Evolutionary conservation across 805 yeast species (phyloP), one percentile per base, ranked within the genome.

Genomic region (Lachancea quebecensis): DNA sequence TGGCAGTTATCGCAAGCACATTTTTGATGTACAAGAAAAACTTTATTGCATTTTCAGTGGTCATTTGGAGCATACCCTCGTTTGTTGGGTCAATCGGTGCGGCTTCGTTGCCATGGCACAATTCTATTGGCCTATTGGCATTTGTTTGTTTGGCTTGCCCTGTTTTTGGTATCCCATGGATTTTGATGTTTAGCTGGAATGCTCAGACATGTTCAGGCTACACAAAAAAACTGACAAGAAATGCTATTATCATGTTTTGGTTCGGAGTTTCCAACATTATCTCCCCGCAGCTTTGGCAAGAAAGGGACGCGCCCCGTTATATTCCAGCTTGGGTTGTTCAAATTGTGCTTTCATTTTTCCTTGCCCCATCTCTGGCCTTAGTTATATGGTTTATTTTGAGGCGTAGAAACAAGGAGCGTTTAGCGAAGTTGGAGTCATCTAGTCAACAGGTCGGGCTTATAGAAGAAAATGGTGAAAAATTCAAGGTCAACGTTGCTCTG

Each of bases 281-380:
- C 27, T 72, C 79, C 3, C 81, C 82, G 3, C 82, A 77, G 55
- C 54, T 78, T 31, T 78, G 81, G 81, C 66, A 68, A 55, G 62
- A 54, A 8, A 57, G 53, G n/a, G 73, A 72, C 50, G 67, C 71
- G 7, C 81, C 82, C 39, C 59, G 71, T 46, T 73, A 67, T 51
- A 48, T 57, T 12, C 66, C 70, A 2, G 73, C 78, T 8, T 72
- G 83, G 82, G 64, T 71, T 43, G 78, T 76, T 10, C 82, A 77
- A 54, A 74, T 77, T 41, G 78, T 76, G 10, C 51, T 75, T n/a
- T 68, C 77, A 9, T 78, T 74, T 55, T 59, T 66, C 33, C 35
- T 64, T 10, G 73, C 81, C 1, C 80, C 82, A 3, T 38, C 64
- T 2, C 29, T 74, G 14, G 65, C 74, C 4, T 42, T 72, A 3